Conservation (phyloP, 2,329 filamentous ascomycete species). For the Fusarium nygamai region DNA sequence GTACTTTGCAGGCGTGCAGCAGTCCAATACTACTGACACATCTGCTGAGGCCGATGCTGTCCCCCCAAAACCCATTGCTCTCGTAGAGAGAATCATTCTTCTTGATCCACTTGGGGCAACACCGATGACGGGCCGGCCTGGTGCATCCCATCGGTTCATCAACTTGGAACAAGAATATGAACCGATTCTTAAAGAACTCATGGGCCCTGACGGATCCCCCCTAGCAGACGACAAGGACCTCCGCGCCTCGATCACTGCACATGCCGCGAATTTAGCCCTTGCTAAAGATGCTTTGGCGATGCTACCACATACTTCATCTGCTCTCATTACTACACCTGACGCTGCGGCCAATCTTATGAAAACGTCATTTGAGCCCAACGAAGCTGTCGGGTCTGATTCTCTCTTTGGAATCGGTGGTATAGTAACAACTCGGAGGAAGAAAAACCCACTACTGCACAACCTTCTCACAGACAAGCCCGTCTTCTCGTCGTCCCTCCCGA, state of each 20-base stretch:
- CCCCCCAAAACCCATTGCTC: constrained; percentile 61
- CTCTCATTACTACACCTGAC: constrained; percentile 84
- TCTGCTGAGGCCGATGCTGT: constrained; percentile 45
- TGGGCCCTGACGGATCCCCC: constrained; percentile 44
- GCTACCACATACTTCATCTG: constrained; percentile 85
- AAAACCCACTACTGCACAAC: constrained; percentile 94
- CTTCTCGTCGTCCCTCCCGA: constrained; percentile 89
- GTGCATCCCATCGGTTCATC: constrained; percentile 69
- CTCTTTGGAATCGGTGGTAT: constrained; percentile 59
- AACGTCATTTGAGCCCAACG: constrained; percentile 50
- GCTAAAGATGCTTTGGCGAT: constrained; percentile 76
- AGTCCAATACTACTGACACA: constrained; percentile 47
- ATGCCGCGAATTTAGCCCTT: constrained; percentile 76
- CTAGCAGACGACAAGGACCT: constrained; percentile 46
- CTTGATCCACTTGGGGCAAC: constrained; percentile 89
- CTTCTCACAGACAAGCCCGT: constrained; percentile 94
- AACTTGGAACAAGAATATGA: constrained; percentile 93
- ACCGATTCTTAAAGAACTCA: constrained; percentile 71
- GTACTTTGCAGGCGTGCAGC: constrained; percentile 76
- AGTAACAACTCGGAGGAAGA: constrained; percentile 64
- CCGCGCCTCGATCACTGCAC: constrained; percentile 54
- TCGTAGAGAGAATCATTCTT: constrained; percentile 86
- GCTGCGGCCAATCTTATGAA: constrained; percentile 71
- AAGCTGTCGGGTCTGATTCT: constrained; percentile 59
- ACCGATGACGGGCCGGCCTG: constrained; percentile 65